These are phyloP conservation scores for Scolecobasidium constrictum DNA, from an alignment of 2,329 filamentous ascomycete species.

Conservation along the genomic window DNA sequence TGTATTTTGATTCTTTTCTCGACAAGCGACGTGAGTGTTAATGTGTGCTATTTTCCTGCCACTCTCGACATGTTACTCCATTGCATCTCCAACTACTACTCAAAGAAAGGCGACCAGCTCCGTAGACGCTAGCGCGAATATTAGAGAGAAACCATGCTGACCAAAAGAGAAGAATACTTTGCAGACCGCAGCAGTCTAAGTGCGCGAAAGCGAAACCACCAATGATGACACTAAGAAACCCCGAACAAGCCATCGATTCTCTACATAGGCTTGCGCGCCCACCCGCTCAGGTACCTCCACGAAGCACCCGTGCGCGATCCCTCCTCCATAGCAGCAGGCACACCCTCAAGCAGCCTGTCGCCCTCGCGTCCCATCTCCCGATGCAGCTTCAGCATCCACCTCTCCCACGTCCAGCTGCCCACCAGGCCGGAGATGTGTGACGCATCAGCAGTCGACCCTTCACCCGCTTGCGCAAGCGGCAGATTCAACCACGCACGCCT, in stretches of 20 bases:
- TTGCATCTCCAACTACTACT: too few relatives aligned
- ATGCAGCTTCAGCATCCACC: constrained; percentile 84
- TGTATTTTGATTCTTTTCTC: too few relatives aligned
- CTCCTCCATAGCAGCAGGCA: constrained; percentile 48
- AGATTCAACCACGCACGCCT: constrained; percentile 83
- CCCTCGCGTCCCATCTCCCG: constrained; percentile 67
- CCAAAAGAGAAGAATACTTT: too few relatives aligned
- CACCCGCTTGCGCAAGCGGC: constrained; percentile 54
- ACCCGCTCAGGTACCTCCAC: constrained; percentile 49
- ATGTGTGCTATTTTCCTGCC: too few relatives aligned
- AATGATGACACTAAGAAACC: too few relatives aligned
- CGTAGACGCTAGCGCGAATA: too few relatives aligned
- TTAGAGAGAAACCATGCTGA: too few relatives aligned
- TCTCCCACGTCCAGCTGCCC: constrained; percentile 88
- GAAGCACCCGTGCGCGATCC: constrained; percentile 45
- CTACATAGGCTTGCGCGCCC: constrained; percentile 23
- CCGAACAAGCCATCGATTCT: neutral
- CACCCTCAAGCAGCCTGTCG: constrained; percentile 41
- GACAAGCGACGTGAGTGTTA: too few relatives aligned
- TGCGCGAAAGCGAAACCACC: too few relatives aligned
- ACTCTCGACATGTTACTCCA: too few relatives aligned
- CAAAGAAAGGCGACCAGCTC: too few relatives aligned
- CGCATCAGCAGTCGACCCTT: constrained; percentile 48
- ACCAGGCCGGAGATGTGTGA: constrained; percentile 71
- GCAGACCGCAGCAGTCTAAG: too few relatives aligned